Evolutionary conservation across 768 basidiomycete species (phyloP).

Genomic region (Hemileccinum rubropunctum): DNA sequence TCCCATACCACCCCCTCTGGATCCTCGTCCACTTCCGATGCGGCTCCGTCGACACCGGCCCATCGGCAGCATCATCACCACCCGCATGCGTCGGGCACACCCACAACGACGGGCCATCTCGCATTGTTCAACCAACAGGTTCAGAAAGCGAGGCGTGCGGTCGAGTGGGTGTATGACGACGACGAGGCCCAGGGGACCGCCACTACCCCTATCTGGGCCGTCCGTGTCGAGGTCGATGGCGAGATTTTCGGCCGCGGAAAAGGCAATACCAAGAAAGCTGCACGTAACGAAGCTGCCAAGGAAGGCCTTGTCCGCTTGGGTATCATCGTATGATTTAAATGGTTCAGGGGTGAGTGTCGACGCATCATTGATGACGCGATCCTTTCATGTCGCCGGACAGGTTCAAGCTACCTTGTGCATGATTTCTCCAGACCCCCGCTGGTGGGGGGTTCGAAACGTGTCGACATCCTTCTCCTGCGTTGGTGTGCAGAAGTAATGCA

Average conservation of each 20-base stretch:
- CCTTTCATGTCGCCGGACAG: slow-evolving; percentile 17
- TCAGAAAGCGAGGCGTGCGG: slow-evolving; percentile 50
- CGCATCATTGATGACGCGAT: no score
- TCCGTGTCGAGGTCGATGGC: slow-evolving; percentile 60
- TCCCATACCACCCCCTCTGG: no score
- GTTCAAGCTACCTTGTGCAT: slow-evolving; percentile 39
- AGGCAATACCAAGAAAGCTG: slow-evolving; percentile 76
- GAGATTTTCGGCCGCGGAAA: slow-evolving; percentile 57
- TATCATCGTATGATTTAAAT: slow-evolving; percentile 39
- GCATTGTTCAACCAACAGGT: slow-evolving; percentile 79
- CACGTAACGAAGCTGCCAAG: slow-evolving; percentile 80
- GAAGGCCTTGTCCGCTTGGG: slow-evolving; percentile 61
- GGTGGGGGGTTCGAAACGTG: slow-evolving; percentile 32
- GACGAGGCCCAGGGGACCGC: slow-evolving; percentile 44
- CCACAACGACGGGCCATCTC: slow-evolving; percentile 56
- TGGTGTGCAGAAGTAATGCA: slow-evolving; percentile 63
- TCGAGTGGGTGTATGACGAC: slow-evolving; percentile 73
- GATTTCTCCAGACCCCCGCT: slow-evolving; percentile 57
- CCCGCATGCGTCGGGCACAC: slow-evolving; percentile 23
- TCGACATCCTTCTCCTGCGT: slow-evolving; percentile 41
- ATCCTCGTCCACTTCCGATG: no score
- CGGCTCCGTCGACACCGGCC: no score
- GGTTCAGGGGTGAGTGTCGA: slow-evolving; percentile 26
- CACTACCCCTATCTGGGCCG: slow-evolving; percentile 78
- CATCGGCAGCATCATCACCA: slow-evolving; percentile 2